Percentiles rank a stretch among this genome's conserved stretches.
These are phyloP conservation scores for Sicyos baderoa DNA, from an alignment of 306 rosid species.

Conservation along the genomic window DNA sequence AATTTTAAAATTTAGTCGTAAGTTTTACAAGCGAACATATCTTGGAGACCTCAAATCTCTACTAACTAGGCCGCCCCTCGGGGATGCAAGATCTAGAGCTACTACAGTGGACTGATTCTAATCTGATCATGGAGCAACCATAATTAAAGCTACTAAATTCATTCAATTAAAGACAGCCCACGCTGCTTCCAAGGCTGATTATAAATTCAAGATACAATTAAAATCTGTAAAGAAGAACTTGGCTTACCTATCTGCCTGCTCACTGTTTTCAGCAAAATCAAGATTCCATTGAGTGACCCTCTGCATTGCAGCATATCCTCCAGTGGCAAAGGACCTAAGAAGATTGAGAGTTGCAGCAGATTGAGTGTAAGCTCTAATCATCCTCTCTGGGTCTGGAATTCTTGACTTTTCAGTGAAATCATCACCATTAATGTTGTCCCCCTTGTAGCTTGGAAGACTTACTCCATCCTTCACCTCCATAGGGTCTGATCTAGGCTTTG, in stretches of 20 bases:
- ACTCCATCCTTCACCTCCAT: slow-evolving; percentile 50
- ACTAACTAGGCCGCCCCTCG: too few relatives aligned
- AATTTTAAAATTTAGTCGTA: too few relatives aligned
- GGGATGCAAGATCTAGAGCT: background rate
- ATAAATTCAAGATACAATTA: background rate
- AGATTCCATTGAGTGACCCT: slow-evolving; percentile 71
- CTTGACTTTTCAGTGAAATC: slow-evolving; percentile 50
- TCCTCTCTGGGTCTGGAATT: slow-evolving; percentile 61
- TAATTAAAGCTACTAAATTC: background rate
- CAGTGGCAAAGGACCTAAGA: slow-evolving; percentile 63
- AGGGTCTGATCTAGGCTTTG: slow-evolving; percentile 51
- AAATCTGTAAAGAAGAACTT: background rate
- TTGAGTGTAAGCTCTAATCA: slow-evolving; percentile 64
- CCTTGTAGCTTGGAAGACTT: slow-evolving; percentile 53
- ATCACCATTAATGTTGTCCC: slow-evolving; percentile 65
- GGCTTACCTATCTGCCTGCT: slow-evolving; percentile 62
- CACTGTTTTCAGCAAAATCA: slow-evolving; percentile 61
- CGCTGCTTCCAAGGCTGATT: background rate
- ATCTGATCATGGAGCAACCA: slow-evolving; percentile 7
- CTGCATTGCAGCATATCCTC: slow-evolving; percentile 82
- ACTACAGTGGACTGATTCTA: background rate
- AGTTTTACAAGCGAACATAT: too few relatives aligned
- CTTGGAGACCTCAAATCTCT: too few relatives aligned
- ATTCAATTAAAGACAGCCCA: background rate
- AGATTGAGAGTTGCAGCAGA: slow-evolving; percentile 65